Evolutionary conservation across 208 protist genomes (phyloP).

Genomic region (Leptomonas pyrrhocoris): DNA sequence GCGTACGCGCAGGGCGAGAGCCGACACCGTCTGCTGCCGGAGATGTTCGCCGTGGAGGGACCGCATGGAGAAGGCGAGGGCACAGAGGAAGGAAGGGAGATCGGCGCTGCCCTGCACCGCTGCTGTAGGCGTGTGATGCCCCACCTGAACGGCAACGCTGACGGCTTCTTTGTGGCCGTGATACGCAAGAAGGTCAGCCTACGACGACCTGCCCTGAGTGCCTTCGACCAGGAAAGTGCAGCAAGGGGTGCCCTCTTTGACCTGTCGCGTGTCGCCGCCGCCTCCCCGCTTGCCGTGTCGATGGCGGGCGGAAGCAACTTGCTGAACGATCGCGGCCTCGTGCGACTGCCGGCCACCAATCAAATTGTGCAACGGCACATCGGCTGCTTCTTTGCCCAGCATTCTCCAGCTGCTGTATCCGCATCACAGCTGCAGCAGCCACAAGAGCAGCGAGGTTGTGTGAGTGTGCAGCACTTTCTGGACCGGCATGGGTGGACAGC

Average conservation of each 20-base stretch:
- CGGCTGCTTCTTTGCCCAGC: slow-evolving; percentile 31
- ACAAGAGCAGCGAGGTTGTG: slow-evolving; percentile 3
- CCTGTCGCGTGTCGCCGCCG: background rate
- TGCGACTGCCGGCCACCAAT: slow-evolving; percentile 35
- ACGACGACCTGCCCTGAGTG: too few species aligned
- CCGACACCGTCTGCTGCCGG: slow-evolving; percentile 9
- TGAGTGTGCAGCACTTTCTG: slow-evolving; percentile 19
- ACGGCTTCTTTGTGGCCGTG: slow-evolving; percentile 82
- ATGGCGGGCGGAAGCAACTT: slow-evolving; percentile 23
- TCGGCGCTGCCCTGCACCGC: slow-evolving; percentile 30
- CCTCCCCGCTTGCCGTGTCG: slow-evolving; percentile 22
- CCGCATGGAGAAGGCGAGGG: slow-evolving; percentile 1
- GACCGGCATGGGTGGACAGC: slow-evolving; percentile 20
- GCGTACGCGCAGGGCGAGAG: slow-evolving; percentile 43
- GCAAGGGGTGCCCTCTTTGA: too few species aligned
- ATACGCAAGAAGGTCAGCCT: slow-evolving; percentile 30
- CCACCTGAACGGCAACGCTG: slow-evolving; percentile 59
- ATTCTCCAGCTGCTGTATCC: background rate
- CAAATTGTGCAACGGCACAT: slow-evolving; percentile 35
- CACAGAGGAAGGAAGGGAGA: background rate
- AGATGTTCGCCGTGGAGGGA: slow-evolving; percentile 46
- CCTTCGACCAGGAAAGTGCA: too few species aligned
- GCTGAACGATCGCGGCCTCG: slow-evolving; percentile 30
- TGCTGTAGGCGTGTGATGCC: slow-evolving; percentile 75
- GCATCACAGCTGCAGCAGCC: background rate